A percentile compares a stretch with the other conserved stretches of the same genome.
Conservation (phyloP, 441 rosid species). For the Melastoma candidum region DNA sequence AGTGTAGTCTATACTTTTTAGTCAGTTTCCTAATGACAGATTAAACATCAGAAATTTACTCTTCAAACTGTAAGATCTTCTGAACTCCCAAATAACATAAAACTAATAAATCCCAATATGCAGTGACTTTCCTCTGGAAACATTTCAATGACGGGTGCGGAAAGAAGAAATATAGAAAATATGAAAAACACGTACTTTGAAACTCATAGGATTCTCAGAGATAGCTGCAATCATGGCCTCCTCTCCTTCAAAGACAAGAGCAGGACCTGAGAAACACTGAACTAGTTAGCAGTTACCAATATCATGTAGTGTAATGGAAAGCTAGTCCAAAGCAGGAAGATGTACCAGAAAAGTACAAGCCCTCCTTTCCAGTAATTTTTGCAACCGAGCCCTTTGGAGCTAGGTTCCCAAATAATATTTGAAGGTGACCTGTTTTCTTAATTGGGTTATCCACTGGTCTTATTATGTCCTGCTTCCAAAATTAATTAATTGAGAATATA, state of each 20-base stretch:
- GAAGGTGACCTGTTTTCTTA: conserved; percentile 90
- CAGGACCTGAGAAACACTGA: conserved; percentile 58
- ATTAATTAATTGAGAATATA: conserved; percentile 1
- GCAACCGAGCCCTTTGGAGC: conserved; percentile 98
- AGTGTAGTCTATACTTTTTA: too few relatives aligned
- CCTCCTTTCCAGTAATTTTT: conserved; percentile 98
- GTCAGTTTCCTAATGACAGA: too few relatives aligned
- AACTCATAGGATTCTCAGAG: conserved; percentile 66
- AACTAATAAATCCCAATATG: too few relatives aligned
- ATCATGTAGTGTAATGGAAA: background rate
- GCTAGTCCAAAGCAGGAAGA: conserved; percentile 1
- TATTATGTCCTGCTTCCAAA: conserved; percentile 54
- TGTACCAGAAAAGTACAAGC: conserved; percentile 79
- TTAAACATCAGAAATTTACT: too few relatives aligned
- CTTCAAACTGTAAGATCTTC: too few relatives aligned
- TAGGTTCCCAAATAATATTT: conserved; percentile 76
- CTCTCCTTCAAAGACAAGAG: conserved; percentile 96
- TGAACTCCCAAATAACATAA: too few relatives aligned
- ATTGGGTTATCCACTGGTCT: conserved; percentile 73
- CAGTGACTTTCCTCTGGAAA: background rate
- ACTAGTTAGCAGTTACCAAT: background rate
- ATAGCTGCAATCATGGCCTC: conserved; percentile 86
- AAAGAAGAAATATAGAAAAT: background rate
- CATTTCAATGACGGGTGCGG: conserved; percentile 22
- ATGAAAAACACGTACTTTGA: conserved; percentile 41